These are phyloP conservation scores for Polytrichum commune DNA, from an alignment of 225 moss, liverwort and hornwort species.

Conservation along the genomic window DNA sequence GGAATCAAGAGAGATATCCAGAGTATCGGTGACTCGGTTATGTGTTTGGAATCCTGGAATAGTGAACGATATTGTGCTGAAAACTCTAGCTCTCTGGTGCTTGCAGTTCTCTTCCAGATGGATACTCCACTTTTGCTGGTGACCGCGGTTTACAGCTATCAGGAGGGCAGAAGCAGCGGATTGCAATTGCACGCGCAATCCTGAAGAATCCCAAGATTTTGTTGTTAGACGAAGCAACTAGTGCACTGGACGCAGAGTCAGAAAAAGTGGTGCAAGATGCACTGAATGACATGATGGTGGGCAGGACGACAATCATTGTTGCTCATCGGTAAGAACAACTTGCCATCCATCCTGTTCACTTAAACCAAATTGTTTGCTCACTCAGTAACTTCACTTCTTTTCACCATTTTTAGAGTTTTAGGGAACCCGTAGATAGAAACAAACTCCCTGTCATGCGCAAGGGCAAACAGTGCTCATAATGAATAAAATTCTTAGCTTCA, in stretches of 20 bases:
- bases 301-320: constrained; percentile 61
- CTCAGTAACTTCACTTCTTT: too few relatives aligned
- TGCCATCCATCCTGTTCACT: too few relatives aligned
- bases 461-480: too few relatives aligned
- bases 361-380: too few relatives aligned
- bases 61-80: background rate
- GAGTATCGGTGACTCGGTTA: too few relatives aligned
- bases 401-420: too few relatives aligned
- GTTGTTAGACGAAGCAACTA: constrained; percentile 74
- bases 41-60: background rate
- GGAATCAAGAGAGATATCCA: too few relatives aligned
- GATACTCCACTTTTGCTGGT: constrained; percentile 55
- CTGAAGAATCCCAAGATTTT: constrained; percentile 61
- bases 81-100: background rate
- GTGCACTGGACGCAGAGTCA: constrained; percentile 59
- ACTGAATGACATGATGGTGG: constrained; percentile 43
- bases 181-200: constrained; percentile 69
- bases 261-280: constrained; percentile 70
- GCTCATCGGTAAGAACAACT: constrained; percentile 37
- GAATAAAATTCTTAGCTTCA: too few relatives aligned
- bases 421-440: too few relatives aligned
- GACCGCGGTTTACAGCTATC: constrained; percentile 56
- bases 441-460: too few relatives aligned
- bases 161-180: constrained; percentile 64
- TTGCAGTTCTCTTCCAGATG: constrained; percentile 51